Base-by-base conservation (phyloP, 495 filamentous ascomycete genomes). In the Cladorrhinum samala region DNA sequence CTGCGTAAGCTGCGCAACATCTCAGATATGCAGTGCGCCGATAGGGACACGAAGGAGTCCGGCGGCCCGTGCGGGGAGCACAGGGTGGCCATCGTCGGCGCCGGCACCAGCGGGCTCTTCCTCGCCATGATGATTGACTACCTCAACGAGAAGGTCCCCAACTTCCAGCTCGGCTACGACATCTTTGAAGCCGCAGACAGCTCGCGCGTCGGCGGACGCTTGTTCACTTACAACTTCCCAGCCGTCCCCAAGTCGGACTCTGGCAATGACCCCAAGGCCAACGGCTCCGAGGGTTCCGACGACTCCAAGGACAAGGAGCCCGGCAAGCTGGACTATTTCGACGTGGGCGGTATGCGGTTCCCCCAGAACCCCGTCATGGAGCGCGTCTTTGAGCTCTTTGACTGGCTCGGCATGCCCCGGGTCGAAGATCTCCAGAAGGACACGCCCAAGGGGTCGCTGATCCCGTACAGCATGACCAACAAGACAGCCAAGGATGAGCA, bases 241-340 rank as follows among this genome's bases (percentile, higher is more conserved):
- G 24, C 55, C 42, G 18, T 39, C 20, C 41, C 43, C 14, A 64
- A 70, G 37, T n/a, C n/a, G n/a, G n/a, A n/a, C n/a, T n/a, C n/a
- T n/a, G n/a, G n/a, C n/a, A n/a, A n/a, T n/a, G n/a, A n/a, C n/a
- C n/a, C n/a, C n/a, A n/a, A n/a, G n/a, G n/a, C n/a, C n/a, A n/a
- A n/a, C n/a, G n/a, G n/a, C n/a, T n/a, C n/a, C n/a, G n/a, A n/a
- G n/a, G n/a, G n/a, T n/a, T n/a, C n/a, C n/a, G n/a, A n/a, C n/a
- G n/a, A n/a, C n/a, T n/a, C n/a, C n/a, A n/a, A n/a, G n/a, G n/a
- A n/a, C n/a, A n/a, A n/a, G n/a, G n/a, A n/a, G n/a, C n/a, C n/a
- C n/a, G n/a, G n/a, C n/a, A n/a, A n/a, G n/a, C n/a, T n/a, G n/a
- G 57, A 72, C 48, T 75, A 75, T 53, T 75, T 65, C 50, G 73